These are phyloP conservation scores for Juncus effusus DNA, from an alignment of 176 grass and related monocot genomes.

Conservation along the genomic window DNA sequence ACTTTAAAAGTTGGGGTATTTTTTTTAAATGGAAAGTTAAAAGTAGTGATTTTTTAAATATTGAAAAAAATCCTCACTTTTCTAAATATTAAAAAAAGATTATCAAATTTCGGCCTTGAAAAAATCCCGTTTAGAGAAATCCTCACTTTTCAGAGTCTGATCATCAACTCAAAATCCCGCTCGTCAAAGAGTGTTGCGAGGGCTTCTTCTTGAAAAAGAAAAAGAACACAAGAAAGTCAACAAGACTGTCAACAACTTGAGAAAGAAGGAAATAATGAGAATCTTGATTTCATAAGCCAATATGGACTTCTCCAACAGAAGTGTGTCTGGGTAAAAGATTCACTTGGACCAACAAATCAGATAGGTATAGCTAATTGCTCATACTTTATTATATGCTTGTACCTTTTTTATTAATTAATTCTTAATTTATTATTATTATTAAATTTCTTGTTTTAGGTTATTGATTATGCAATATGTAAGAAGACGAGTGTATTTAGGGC, in stretches of 20 bases:
- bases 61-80: too few species aligned
- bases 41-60: too few species aligned
- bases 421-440: too few species aligned
- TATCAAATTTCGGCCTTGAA: conserved; percentile 47
- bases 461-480: conserved; percentile 74
- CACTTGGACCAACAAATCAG: conserved; percentile 58
- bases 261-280: conserved; percentile 14
- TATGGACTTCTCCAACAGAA: conserved; percentile 38
- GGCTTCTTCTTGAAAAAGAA: conserved; percentile 47
- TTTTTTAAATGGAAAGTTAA: too few species aligned
- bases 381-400: neutral
- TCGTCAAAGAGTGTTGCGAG: conserved; percentile 23
- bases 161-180: conserved; percentile 19
- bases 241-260: too few species aligned
- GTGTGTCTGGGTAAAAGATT: conserved; percentile 56
- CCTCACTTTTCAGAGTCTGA: conserved; percentile 49
- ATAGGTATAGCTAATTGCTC: conserved; percentile 56
- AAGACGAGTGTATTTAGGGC: conserved; percentile 58
- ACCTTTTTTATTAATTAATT: neutral
- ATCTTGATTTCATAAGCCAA: conserved; percentile 35
- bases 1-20: too few species aligned
- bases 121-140: conserved; percentile 79
- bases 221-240: conserved; percentile 34
- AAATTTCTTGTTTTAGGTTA: conserved; percentile 39
- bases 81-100: conserved; percentile 32